Evolutionary conservation across 371 early-diverging fungal genomes (phyloP).

Genomic region (Entomophthora muscae): DNA sequence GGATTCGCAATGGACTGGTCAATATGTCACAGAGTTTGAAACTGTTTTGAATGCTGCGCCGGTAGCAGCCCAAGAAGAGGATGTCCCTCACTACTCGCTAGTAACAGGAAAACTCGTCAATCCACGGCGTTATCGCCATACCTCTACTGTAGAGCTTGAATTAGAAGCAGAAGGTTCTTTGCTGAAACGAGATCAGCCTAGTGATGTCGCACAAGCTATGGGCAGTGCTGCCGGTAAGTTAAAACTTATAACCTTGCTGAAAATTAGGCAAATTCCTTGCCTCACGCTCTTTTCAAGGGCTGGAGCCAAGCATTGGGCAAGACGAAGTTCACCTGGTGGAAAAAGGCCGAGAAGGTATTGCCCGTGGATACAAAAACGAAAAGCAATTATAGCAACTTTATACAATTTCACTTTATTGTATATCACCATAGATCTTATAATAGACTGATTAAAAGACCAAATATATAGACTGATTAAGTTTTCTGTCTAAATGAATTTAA

Average conservation of each 20-base stretch:
- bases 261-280: conserved; percentile 36
- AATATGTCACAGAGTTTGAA: conserved; percentile 20
- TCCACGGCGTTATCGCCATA: conserved; percentile 18
- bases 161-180: conserved; percentile 20
- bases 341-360: conserved; percentile 76
- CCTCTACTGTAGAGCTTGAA: conserved; percentile 9
- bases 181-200: conserved; percentile 29
- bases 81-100: conserved; percentile 71
- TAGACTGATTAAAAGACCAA: no score
- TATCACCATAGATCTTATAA: no score
- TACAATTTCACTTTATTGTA: no score
- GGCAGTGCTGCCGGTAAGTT: conserved; percentile 56
- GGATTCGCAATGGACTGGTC: conserved; percentile 52
- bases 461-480: no score
- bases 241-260: neutral
- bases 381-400: neutral
- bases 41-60: neutral
- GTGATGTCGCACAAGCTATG: conserved; percentile 40
- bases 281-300: conserved; percentile 54
- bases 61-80: conserved; percentile 36
- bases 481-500: no score
- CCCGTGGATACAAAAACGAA: conserved; percentile 41
- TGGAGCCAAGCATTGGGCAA: conserved; percentile 51
- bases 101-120: conserved; percentile 65
- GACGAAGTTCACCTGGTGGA: conserved; percentile 38